phyloP scores from a whole-genome alignment of 2,329 filamentous ascomycete species.

The Madurella mycetomatis region DNA sequence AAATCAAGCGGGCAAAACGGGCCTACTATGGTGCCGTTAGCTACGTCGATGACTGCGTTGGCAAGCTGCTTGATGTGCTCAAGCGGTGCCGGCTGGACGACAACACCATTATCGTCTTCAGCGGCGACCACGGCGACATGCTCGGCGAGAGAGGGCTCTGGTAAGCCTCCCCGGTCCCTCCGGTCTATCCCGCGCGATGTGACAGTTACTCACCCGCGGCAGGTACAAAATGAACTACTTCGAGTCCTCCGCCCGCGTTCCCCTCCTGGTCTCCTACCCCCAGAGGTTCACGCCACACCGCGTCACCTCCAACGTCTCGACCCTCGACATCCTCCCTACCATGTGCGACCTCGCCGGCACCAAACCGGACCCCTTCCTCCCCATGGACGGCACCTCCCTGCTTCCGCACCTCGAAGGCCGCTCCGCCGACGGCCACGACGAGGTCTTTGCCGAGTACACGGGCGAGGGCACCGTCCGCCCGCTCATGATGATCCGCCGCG shows the following conservation, averaged over 20 bases:
- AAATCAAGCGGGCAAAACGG: constrained; percentile 77
- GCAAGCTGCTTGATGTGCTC: constrained; percentile 71
- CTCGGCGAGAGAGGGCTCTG: constrained; percentile 85
- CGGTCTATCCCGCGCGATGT: too few relatives aligned
- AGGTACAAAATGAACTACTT: constrained; percentile 96
- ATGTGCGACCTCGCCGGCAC: constrained; percentile 77
- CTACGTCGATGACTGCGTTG: constrained; percentile 91
- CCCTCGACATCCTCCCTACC: constrained; percentile 84
- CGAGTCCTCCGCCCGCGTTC: constrained; percentile 84
- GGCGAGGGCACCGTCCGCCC: constrained; percentile 86
- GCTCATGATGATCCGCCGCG: constrained; percentile 89
- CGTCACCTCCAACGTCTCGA: constrained; percentile 81
- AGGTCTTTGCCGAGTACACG: constrained; percentile 92
- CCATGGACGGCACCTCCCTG: constrained; percentile 80
- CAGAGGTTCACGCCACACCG: constrained; percentile 69
- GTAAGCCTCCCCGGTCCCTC: constrained; percentile 37
- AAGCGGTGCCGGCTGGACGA: constrained; percentile 76
- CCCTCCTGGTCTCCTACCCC: constrained; percentile 79
- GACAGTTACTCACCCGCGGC: neutral
- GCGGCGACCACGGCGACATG: constrained; percentile 94
- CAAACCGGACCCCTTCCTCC: constrained; percentile 64
- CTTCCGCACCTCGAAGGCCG: constrained; percentile 68
- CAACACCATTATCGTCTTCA: constrained; percentile 88
- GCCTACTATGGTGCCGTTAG: constrained; percentile 92
- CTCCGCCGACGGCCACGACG: constrained; percentile 61